Evolutionary conservation across 2,329 filamentous ascomycete species (phyloP), one percentile per base, ranked within the genome.

Genomic region (Diaporthe aspalathi): DNA sequence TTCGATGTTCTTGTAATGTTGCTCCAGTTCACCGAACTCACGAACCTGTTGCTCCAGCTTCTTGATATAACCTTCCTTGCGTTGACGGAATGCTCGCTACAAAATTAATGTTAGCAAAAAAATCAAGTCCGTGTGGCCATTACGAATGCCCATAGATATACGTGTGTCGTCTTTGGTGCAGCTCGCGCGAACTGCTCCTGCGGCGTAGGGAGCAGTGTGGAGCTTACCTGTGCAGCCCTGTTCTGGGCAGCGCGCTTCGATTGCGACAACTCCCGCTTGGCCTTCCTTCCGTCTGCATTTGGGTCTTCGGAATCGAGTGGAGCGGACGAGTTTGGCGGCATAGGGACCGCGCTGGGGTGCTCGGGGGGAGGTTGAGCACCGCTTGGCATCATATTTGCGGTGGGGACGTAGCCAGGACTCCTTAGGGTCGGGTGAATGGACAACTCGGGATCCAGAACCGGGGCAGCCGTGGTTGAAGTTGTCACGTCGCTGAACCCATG

Each of bases 31-130:
- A 76, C 90, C 88, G 75, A 90, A 93, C 38, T 96, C 93, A 77
- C 94, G 91, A 66, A 98, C 94, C 80, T 98, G 94, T 79, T 96
- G 93, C 82, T 99, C 96, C 8, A 99, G 88, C 81, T 97, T 97
- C 85, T 97, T 97, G 81, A 99, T 99, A 81, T 99, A 98, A 56
- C 94, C 93, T 83, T 99, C 96, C 81, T 99, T 99, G 74, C 96
- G 93, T 83, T 98, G 95, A 52, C 96, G 93, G 83, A 99, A 99
- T 52, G 96, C 96, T 80, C 96, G 91, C 95, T 99, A 77, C 75
- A 9, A 9, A 60, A 56, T 27, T 43, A 32, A 40, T 2, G 20
- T 68, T 68, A 68, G 67, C 54, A 52, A 22, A 35, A 52, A 22
- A 35, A 32, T 16, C 20, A 38, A 20, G 7, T 24, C 6, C 27